A percentile compares a stretch with the other conserved stretches of the same genome.
phyloP scores from a whole-genome alignment of 805 yeast genomes.

The Candida verbasci region DNA sequence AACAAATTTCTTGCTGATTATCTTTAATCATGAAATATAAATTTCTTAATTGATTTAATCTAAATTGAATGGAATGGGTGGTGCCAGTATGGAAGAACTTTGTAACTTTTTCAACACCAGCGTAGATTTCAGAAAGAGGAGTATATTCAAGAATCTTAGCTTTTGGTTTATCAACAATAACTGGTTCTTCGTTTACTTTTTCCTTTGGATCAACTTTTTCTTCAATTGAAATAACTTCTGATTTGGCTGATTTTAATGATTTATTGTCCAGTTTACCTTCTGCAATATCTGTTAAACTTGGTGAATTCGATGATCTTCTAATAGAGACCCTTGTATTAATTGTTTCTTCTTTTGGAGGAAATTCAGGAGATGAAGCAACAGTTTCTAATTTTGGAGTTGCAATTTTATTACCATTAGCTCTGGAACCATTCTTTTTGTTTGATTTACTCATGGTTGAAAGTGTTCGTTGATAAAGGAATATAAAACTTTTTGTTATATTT shows the following conservation, averaged over 20 bases:
- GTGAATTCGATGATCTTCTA: constrained; percentile 1
- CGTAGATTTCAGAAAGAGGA: constrained; percentile 45
- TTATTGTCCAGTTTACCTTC: background rate
- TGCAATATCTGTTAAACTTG: constrained; percentile 5
- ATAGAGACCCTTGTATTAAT: background rate
- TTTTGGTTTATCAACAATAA: background rate
- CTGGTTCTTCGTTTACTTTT: background rate
- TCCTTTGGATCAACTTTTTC: background rate
- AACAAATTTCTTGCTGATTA: constrained; percentile 47
- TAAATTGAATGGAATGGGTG: constrained; percentile 47
- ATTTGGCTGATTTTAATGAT: background rate
- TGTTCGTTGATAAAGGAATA: background rate
- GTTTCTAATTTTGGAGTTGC: constrained; percentile 1
- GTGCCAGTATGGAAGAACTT: constrained; percentile 41
- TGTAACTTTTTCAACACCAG: constrained; percentile 39
- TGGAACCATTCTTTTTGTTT: background rate
- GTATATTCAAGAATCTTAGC: constrained; percentile 32
- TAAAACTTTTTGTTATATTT: too few species aligned
- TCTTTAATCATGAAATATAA: constrained; percentile 62
- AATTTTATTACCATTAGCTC: background rate
- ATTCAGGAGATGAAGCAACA: background rate
- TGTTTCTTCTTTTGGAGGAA: background rate
- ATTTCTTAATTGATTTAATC: constrained; percentile 63
- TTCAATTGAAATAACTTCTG: background rate
- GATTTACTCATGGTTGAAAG: constrained; percentile 2